Percentiles rank a stretch among this genome's conserved stretches.
Conservation (phyloP, 164 flowering plant genomes). For the Umbellularia californica region DNA sequence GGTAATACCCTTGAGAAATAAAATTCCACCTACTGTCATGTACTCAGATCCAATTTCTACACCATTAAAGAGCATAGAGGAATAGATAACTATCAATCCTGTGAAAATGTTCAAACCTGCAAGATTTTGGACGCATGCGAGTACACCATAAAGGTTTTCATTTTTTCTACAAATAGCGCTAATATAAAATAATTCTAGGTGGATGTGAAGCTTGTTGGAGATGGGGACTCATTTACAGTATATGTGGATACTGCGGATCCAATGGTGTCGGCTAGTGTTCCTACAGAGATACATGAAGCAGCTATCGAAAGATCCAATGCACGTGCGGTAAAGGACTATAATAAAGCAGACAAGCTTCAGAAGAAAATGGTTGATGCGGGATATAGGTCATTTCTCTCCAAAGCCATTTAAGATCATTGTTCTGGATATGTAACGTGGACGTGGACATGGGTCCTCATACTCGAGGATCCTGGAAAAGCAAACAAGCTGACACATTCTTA, state of each 20-base stretch:
- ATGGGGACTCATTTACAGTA: conserved; percentile 83
- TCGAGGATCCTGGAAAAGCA: too few relatives aligned
- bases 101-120: background rate
- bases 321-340: conserved; percentile 49
- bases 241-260: conserved; percentile 59
- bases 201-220: conserved; percentile 69
- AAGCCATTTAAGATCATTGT: background rate
- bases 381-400: conserved; percentile 45
- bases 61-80: background rate
- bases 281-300: conserved; percentile 45
- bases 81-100: background rate
- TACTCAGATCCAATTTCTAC: background rate
- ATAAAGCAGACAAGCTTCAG: conserved; percentile 63
- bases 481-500: background rate
- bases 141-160: background rate
- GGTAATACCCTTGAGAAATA: background rate
- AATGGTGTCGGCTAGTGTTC: conserved; percentile 59
- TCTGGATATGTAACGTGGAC: background rate
- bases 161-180: background rate
- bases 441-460: background rate
- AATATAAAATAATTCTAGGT: conserved; percentile 35
- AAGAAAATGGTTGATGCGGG: conserved; percentile 55
- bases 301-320: conserved; percentile 53
- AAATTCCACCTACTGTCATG: background rate
- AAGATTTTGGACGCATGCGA: background rate